A percentile compares a stretch with the other conserved stretches of the same genome.
These are phyloP conservation scores for Phytophthora pistaciae DNA, from an alignment of 352 stramenopile species.

Conservation along the genomic window DNA sequence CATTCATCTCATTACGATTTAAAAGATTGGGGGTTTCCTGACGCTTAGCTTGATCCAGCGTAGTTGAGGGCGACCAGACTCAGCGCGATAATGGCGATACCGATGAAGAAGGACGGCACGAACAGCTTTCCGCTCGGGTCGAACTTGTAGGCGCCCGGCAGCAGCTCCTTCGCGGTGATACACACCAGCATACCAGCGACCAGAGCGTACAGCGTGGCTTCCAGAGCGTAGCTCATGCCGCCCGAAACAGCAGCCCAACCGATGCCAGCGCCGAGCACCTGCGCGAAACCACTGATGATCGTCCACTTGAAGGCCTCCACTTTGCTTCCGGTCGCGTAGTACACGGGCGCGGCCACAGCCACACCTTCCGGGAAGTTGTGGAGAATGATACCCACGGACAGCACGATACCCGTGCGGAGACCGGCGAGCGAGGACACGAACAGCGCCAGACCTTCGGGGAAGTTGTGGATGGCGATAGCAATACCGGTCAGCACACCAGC, in stretches of 20 bases:
- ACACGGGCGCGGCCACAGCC: slow-evolving; percentile 96
- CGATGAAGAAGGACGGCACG: slow-evolving; percentile 86
- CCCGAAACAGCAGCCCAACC: slow-evolving; percentile 62
- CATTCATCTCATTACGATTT: background rate
- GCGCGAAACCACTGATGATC: slow-evolving; percentile 87
- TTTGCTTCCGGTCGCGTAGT: slow-evolving; percentile 96
- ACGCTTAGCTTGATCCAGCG: slow-evolving; percentile 60
- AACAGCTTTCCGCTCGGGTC: slow-evolving; percentile 87
- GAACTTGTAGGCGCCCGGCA: slow-evolving; percentile 93
- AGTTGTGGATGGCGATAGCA: slow-evolving; percentile 98
- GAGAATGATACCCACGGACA: slow-evolving; percentile 96
- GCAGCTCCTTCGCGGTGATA: slow-evolving; percentile 93
- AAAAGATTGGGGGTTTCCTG: background rate
- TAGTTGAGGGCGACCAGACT: slow-evolving; percentile 90
- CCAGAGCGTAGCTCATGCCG: slow-evolving; percentile 71
- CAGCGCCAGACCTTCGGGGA: slow-evolving; percentile 96
- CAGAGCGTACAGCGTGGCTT: slow-evolving; percentile 91
- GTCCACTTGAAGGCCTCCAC: slow-evolving; percentile 94
- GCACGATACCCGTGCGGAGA: slow-evolving; percentile 87
- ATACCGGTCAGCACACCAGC: slow-evolving; percentile 94
- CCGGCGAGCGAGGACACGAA: slow-evolving; percentile 95
- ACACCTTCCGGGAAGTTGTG: slow-evolving; percentile 98
- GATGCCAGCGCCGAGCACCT: slow-evolving; percentile 92
- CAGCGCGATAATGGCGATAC: slow-evolving; percentile 91
- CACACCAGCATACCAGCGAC: slow-evolving; percentile 95